Base-by-base conservation (phyloP, 805 yeast genomes). In the Hyphopichia homilentoma region DNA sequence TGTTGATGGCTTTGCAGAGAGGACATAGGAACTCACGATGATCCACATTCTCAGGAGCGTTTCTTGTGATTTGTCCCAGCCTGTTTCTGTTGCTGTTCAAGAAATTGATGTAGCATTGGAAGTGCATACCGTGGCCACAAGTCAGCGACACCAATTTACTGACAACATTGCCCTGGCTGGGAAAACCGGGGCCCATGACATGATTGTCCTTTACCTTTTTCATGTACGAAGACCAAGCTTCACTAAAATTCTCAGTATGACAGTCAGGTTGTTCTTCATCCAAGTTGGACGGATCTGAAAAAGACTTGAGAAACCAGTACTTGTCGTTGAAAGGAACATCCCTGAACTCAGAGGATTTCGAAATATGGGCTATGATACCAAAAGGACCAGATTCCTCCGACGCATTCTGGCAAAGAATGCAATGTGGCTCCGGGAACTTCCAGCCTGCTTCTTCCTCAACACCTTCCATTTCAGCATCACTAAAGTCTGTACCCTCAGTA, bases 121-220 rank as follows among this genome's bases (percentile, higher is more conserved):
- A 77, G 55, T 90, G 98, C 80, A 90, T 82, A 2, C 95, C 94
- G 58, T 90, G 98, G 1, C 96, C 95, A 63, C 98, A 90, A 32
- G 95, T 81, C 39, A 78, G 73, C 3, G 81, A 66, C 1, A 83
- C 70, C 6, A 73, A 53, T 35, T 68, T 66, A 29, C 61, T 61
- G 25, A 73, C 67, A 25, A 60, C 58, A 26, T 50, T 51, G 14
- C 54, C 54, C 13, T 52, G 56, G 6, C 44, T 48, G 4, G 79
- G 76, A 44, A 82, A 86, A 1, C 90, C 89, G 0, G 88, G 90
- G 0, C 95, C 95, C 40, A 81, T 56, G 0, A 74, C 75, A 24
- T 57, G 44, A 2, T 59, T 52, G 1, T 64, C 55, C 31, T 64
- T 67, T 4, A 65, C 44, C 1, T 47, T 44, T 1, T 46, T 31